Evolutionary conservation across 2,329 filamentous ascomycete species (phyloP), one percentile per base, ranked within the genome.

Genomic region (Coleophoma eucalyptorum): DNA sequence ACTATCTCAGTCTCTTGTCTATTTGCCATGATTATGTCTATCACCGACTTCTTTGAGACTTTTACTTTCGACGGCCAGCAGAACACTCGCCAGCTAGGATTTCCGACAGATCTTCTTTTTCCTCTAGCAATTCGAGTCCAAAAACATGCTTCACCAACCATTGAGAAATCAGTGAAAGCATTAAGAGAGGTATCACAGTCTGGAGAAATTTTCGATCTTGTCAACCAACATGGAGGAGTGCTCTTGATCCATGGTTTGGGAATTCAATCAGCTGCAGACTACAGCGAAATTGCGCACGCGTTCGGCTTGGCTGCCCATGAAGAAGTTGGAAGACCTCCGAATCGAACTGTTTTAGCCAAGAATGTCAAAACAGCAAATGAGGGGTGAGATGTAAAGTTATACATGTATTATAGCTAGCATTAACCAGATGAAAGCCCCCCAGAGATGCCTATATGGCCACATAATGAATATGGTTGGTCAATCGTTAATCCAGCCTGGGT

Each of bases 261-360:
- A 3, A 76, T 78, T 48, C 62, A 68, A 38, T 61, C 64, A 45
- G 72, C 73, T 1, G 50, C 69, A 4, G 73, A 75, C 33, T 77
- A 77, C 56, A 75, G 72, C 61, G 67, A 61, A 50, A 76, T 78
- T 53, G 72, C 72, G 0, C 75, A 77, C 51, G 71, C 74, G 0
- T 78, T 78, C 53, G 72, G 73, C 0, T 73, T 68, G 52, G 60
- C 53, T 1, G 72, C 74, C 1, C 75, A 77, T 48, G 75, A 77
- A 54, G 76, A 76, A 50, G 77, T 78, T 38, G 75, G 75, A 0
- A 76, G 76, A 37, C 73, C 76, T 0, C 72, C 77, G 4, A 65
- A 75, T 44, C 60, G 75, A 40, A 73, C 74, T 1, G 40, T 69
- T 1, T 65, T 73, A 2, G 72, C 72, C 3, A 68, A 69, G 5